Evolutionary conservation across 2,329 filamentous ascomycete species (phyloP).

Genomic region (Verticillium nonalfalfae): DNA sequence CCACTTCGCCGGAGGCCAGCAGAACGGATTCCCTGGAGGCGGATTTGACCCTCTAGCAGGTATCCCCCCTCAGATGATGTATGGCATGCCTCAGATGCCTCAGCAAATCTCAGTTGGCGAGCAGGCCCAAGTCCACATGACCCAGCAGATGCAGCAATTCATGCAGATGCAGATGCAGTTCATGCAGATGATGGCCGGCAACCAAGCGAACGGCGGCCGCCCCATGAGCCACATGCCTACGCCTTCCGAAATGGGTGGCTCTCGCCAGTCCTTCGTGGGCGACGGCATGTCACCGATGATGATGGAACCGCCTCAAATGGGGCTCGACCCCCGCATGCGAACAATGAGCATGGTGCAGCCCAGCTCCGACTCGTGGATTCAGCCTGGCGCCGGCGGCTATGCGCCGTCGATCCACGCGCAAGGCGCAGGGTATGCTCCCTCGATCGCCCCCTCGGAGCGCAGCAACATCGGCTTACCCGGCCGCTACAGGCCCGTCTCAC

Average conservation of each 20-base stretch:
- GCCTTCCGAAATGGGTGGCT: conserved; percentile 32
- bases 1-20: conserved; percentile 25
- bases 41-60: conserved; percentile 42
- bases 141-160: conserved; percentile 60
- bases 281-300: conserved; percentile 25
- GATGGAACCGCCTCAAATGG: conserved; percentile 31
- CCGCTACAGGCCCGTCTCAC: conserved; percentile 84
- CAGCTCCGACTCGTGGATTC: conserved; percentile 52
- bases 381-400: conserved; percentile 34
- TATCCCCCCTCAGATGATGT: conserved; percentile 39
- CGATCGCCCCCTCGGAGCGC: conserved; percentile 90
- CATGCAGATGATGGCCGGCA: conserved; percentile 59
- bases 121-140: conserved; percentile 73
- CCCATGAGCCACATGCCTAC: conserved; percentile 31
- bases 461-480: conserved; percentile 89
- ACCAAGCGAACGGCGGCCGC: conserved; percentile 24
- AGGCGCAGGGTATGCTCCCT: conserved; percentile 68
- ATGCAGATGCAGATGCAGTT: no score
- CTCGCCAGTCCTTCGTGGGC: conserved; percentile 39
- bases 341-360: conserved; percentile 84
- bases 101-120: conserved; percentile 52
- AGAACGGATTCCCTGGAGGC: conserved; percentile 27
- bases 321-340: conserved; percentile 44
- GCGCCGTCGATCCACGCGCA: conserved; percentile 43
- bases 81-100: conserved; percentile 33